These are phyloP conservation scores for Erythrophleum ivorense DNA, from an alignment of 331 rosid species.

Conservation along the genomic window DNA sequence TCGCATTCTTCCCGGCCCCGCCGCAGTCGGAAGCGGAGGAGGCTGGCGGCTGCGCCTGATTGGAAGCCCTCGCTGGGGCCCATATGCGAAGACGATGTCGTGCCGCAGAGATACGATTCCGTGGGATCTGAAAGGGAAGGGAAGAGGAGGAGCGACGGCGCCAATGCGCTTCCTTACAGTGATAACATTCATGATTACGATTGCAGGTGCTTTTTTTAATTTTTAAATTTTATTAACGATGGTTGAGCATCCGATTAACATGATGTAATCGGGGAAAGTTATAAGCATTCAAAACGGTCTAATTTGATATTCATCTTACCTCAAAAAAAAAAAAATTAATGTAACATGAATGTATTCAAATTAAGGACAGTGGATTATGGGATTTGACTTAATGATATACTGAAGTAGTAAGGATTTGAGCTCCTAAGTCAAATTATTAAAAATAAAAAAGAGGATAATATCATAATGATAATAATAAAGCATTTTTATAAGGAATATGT, in stretches of 20 bases:
- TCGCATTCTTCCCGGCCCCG: background rate
- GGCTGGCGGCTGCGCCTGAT: background rate
- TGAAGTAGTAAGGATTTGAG: no score
- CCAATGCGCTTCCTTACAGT: slow-evolving; percentile 31
- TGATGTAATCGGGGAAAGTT: background rate
- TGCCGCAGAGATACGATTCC: background rate
- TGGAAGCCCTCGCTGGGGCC: slow-evolving; percentile 83
- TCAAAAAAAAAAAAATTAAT: no score
- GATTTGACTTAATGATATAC: no score
- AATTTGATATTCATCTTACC: no score
- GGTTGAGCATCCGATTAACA: background rate
- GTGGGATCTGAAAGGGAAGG: slow-evolving; percentile 26
- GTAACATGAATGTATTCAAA: no score
- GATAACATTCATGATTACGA: slow-evolving; percentile 39
- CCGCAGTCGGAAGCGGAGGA: background rate
- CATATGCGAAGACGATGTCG: slow-evolving; percentile 60
- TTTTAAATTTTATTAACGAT: background rate
- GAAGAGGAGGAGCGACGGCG: slow-evolving; percentile 44
- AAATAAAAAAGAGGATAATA: no score
- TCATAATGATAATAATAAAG: no score
- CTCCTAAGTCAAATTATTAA: no score
- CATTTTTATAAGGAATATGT: no score
- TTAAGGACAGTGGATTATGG: no score
- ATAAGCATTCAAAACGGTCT: no score
- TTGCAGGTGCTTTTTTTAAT: slow-evolving; percentile 45